A percentile compares a stretch with the other conserved stretches of the same genome.
These are phyloP conservation scores for Mimosa pudica DNA, from an alignment of 306 rosid genomes.

Conservation along the genomic window DNA sequence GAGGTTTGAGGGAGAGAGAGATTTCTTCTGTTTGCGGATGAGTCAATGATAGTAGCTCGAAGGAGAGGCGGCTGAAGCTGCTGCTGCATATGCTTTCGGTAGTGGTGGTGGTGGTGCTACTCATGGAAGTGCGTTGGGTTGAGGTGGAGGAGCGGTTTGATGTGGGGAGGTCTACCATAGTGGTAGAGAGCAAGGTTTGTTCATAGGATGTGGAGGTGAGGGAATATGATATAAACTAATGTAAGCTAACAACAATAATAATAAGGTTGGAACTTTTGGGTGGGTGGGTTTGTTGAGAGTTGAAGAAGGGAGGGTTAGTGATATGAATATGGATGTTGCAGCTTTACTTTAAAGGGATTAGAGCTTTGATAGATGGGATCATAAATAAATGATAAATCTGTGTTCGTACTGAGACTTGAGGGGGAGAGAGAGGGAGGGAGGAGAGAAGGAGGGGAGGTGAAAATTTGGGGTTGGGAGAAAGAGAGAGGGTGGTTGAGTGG, in stretches of 20 bases:
- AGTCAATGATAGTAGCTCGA: constrained; percentile 49
- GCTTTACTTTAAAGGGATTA: constrained; percentile 28
- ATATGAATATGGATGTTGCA: constrained; percentile 3
- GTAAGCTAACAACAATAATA: no score
- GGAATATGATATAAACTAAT: no score
- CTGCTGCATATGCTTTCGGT: constrained; percentile 70
- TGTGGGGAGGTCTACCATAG: constrained; percentile 59
- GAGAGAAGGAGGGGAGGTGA: not conserved
- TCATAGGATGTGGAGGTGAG: no score
- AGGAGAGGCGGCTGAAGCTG: constrained; percentile 90
- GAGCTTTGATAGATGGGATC: constrained; percentile 28
- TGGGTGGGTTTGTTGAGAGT: no score
- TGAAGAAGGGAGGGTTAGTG: no score
- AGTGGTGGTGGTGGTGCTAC: constrained; percentile 37
- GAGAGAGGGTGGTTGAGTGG: constrained; percentile 52
- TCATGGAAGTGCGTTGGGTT: constrained; percentile 66
- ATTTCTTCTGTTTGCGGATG: constrained; percentile 27
- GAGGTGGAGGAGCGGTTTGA: constrained; percentile 68
- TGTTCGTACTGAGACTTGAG: constrained; percentile 14
- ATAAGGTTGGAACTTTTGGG: no score
- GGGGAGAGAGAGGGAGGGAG: constrained; percentile 30
- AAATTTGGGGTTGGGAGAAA: not conserved
- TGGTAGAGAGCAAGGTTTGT: constrained; percentile 6
- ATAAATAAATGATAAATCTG: constrained; percentile 28
- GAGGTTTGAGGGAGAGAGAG: constrained; percentile 66